These are phyloP conservation scores for Xylariales sp. DNA, from an alignment of 2,329 filamentous ascomycete species.

Conservation along the genomic window DNA sequence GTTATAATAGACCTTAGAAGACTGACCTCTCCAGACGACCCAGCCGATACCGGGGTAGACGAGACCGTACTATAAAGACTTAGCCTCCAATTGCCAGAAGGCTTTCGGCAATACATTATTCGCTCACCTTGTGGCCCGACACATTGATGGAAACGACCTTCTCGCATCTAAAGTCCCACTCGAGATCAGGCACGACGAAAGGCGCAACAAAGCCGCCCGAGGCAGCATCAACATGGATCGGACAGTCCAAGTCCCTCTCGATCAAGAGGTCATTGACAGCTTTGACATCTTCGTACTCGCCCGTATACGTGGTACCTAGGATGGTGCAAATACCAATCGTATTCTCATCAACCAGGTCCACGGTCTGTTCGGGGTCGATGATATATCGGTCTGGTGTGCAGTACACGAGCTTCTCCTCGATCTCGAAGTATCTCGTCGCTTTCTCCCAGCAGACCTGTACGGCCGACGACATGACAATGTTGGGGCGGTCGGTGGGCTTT, in stretches of 20 bases:
- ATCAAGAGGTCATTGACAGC: slow-evolving; percentile 88
- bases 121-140: slow-evolving; percentile 83
- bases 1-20: not conserved
- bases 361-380: slow-evolving; percentile 71
- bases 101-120: too few relatives aligned
- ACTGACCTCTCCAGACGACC: slow-evolving; percentile 80
- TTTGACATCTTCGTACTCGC: slow-evolving; percentile 95
- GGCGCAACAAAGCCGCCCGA: slow-evolving; percentile 93
- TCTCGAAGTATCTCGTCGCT: slow-evolving; percentile 87
- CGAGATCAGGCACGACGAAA: slow-evolving; percentile 83
- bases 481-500: slow-evolving; percentile 83
- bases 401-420: slow-evolving; percentile 86
- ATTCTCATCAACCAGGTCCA: slow-evolving; percentile 72
- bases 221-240: slow-evolving; percentile 94
- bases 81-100: slow-evolving; percentile 21
- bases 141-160: slow-evolving; percentile 95
- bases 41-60: slow-evolving; percentile 94
- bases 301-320: slow-evolving; percentile 92
- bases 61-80: slow-evolving; percentile 61
- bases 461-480: slow-evolving; percentile 94
- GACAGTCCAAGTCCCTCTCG: slow-evolving; percentile 78
- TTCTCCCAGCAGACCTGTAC: slow-evolving; percentile 99
- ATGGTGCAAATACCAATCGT: slow-evolving; percentile 94
- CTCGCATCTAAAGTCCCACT: slow-evolving; percentile 92
- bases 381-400: slow-evolving; percentile 71